phyloP scores from a whole-genome alignment of 2,329 filamentous ascomycete genomes.

The Calonectria hongkongensis region DNA sequence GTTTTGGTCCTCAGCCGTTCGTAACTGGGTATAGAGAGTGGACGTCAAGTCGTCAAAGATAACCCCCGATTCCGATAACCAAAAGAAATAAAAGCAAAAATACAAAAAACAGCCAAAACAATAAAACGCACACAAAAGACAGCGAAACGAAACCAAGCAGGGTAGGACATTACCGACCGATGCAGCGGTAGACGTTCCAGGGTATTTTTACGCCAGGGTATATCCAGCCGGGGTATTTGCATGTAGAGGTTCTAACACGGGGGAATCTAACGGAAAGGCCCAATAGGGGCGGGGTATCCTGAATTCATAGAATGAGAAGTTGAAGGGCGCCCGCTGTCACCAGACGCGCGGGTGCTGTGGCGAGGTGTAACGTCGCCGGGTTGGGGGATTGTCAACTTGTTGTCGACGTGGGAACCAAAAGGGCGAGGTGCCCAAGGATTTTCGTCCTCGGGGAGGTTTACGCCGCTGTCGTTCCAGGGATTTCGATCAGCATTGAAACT shows the following conservation, averaged over 20 bases:
- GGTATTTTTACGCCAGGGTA: conserved; percentile 79
- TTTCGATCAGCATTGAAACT: conserved; percentile 94
- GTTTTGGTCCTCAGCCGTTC: conserved; percentile 57
- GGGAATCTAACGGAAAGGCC: conserved; percentile 88
- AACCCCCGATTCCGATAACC: conserved; percentile 53
- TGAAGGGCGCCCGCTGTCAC: conserved; percentile 92
- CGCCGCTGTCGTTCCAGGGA: conserved; percentile 98
- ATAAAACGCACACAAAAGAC: conserved; percentile 48
- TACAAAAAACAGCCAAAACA: conserved; percentile 34
- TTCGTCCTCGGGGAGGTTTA: conserved; percentile 94
- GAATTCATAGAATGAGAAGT: conserved; percentile 97
- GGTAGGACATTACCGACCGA: conserved; percentile 67
- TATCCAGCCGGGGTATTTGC: conserved; percentile 79
- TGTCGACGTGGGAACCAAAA: conserved; percentile 79
- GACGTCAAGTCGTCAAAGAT: conserved; percentile 60
- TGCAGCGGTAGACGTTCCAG: conserved; percentile 67
- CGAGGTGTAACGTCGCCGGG: conserved; percentile 89
- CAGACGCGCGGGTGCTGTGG: conserved; percentile 88
- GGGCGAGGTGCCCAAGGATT: conserved; percentile 78
- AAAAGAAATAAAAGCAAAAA: conserved; percentile 48
- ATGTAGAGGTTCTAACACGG: conserved; percentile 68
- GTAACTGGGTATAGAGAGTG: conserved; percentile 61
- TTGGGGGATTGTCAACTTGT: conserved; percentile 79
- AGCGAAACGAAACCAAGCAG: conserved; percentile 56
- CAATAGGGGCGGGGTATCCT: conserved; percentile 95